These are phyloP conservation scores for Stellera chamaejasme DNA, from an alignment of 345 rosid genomes.

Conservation along the genomic window DNA sequence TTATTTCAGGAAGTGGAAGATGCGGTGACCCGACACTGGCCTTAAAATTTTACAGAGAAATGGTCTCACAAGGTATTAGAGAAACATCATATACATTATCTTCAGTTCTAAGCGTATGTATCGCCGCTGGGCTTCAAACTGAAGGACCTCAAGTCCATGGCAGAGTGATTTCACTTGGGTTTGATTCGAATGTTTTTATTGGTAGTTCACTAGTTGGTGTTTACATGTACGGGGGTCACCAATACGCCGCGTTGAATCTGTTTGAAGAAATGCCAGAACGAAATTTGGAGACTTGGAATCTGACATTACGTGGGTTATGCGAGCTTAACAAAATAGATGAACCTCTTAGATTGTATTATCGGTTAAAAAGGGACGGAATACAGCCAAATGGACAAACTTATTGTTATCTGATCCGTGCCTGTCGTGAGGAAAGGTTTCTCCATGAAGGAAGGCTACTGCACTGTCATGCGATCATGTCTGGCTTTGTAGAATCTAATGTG, in stretches of 20 bases:
- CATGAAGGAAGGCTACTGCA: constrained; percentile 69
- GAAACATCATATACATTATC: constrained; percentile 66
- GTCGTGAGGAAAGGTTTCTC: constrained; percentile 33
- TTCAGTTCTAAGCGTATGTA: constrained; percentile 58
- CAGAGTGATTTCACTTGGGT: constrained; percentile 54
- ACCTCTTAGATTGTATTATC: constrained; percentile 29
- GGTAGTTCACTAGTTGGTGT: constrained; percentile 56
- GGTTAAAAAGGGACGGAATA: constrained; percentile 42
- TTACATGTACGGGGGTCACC: constrained; percentile 36
- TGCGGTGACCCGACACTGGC: constrained; percentile 28
- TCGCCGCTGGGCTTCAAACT: constrained; percentile 22
- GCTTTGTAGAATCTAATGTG: constrained; percentile 37
- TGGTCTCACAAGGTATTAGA: constrained; percentile 43
- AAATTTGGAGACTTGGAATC: constrained; percentile 51
- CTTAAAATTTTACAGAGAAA: constrained; percentile 35
- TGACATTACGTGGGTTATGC: constrained; percentile 41
- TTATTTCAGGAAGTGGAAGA: constrained; percentile 49
- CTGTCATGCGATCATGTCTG: constrained; percentile 46
- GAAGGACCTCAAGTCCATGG: constrained; percentile 71
- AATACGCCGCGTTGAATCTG: constrained; percentile 36
- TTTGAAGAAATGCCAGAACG: constrained; percentile 59
- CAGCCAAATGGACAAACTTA: constrained; percentile 53
- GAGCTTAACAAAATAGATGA: constrained; percentile 28
- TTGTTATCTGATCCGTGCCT: constrained; percentile 57
- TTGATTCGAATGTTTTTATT: constrained; percentile 39